These are phyloP conservation scores for Senna siamea DNA, from an alignment of 306 rosid genomes.

Conservation along the genomic window DNA sequence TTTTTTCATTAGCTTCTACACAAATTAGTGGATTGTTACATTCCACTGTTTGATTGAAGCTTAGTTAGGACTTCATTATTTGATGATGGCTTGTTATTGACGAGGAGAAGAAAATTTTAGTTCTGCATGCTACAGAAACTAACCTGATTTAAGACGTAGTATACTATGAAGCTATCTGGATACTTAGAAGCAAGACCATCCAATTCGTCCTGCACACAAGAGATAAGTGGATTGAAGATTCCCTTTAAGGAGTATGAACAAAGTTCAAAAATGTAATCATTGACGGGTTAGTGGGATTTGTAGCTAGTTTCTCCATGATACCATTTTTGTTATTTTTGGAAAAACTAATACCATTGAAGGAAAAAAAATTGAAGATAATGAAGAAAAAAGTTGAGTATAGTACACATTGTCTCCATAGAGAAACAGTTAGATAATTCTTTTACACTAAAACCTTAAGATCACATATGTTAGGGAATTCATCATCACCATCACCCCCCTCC, in stretches of 20 bases:
- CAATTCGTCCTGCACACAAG: constrained; percentile 76
- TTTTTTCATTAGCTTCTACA: not conserved
- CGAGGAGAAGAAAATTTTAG: constrained; percentile 1
- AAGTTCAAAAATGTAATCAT: constrained; percentile 23
- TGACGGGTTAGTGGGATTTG: not conserved
- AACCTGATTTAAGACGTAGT: constrained; percentile 90
- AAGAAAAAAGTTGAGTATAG: not conserved
- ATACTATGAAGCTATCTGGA: constrained; percentile 74
- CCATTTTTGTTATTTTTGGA: not conserved
- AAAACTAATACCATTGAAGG: not conserved
- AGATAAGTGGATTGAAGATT: not conserved
- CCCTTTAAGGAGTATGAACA: constrained; percentile 9
- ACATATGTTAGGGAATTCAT: constrained; percentile 11
- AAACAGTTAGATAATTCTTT: constrained; percentile 24
- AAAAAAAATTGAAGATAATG: not conserved
- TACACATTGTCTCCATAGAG: not conserved
- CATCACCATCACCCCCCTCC: not conserved
- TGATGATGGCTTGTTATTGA: not conserved
- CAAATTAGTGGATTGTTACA: not conserved
- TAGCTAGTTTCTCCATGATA: not conserved
- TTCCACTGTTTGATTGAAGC: not conserved
- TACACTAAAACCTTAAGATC: not conserved
- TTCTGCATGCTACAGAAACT: constrained; percentile 36
- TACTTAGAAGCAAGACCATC: constrained; percentile 70
- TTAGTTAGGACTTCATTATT: not conserved